Evolutionary conservation across 2,329 filamentous ascomycete species (phyloP).

Genomic region (Lachnellula subtilissima): DNA sequence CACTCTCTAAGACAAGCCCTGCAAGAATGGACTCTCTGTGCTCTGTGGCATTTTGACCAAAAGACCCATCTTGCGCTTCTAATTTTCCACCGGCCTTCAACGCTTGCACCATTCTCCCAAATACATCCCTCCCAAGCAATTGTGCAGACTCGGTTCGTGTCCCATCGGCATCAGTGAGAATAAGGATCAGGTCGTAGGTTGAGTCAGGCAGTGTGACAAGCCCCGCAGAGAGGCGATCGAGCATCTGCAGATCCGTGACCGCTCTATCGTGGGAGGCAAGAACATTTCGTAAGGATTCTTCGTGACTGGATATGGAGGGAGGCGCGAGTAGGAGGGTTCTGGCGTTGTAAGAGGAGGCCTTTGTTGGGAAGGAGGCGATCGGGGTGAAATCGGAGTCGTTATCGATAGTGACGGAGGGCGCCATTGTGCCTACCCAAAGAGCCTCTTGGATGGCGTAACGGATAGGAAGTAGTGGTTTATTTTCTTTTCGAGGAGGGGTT

Average conservation of each 20-base stretch:
- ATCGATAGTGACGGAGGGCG: slow-evolving; percentile 29
- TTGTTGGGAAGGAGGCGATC: slow-evolving; percentile 11
- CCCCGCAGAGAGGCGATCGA: slow-evolving; percentile 82
- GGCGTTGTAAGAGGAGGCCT: slow-evolving; percentile 16
- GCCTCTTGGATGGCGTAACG: neutral
- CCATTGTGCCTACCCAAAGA: slow-evolving; percentile 18
- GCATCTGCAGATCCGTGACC: slow-evolving; percentile 90
- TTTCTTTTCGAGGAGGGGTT: neutral
- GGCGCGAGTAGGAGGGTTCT: slow-evolving; percentile 84
- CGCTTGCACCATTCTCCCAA: slow-evolving; percentile 63
- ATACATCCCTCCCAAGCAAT: slow-evolving; percentile 63
- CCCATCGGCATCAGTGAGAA: slow-evolving; percentile 75
- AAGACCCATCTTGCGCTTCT: slow-evolving; percentile 61
- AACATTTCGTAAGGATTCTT: slow-evolving; percentile 67
- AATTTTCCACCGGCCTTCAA: slow-evolving; percentile 67
- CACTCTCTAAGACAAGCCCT: slow-evolving; percentile 60
- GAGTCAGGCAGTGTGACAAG: slow-evolving; percentile 69
- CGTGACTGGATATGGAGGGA: slow-evolving; percentile 81
- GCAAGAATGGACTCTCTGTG: slow-evolving; percentile 78
- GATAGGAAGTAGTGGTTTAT: neutral
- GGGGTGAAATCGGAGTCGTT: slow-evolving; percentile 29
- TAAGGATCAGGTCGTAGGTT: slow-evolving; percentile 79
- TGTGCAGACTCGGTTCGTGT: slow-evolving; percentile 56
- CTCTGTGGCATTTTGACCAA: slow-evolving; percentile 45
- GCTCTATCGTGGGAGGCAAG: slow-evolving; percentile 69